Evolutionary conservation across 345 rosid genomes (phyloP).

Genomic region (Trapa bicornis): DNA sequence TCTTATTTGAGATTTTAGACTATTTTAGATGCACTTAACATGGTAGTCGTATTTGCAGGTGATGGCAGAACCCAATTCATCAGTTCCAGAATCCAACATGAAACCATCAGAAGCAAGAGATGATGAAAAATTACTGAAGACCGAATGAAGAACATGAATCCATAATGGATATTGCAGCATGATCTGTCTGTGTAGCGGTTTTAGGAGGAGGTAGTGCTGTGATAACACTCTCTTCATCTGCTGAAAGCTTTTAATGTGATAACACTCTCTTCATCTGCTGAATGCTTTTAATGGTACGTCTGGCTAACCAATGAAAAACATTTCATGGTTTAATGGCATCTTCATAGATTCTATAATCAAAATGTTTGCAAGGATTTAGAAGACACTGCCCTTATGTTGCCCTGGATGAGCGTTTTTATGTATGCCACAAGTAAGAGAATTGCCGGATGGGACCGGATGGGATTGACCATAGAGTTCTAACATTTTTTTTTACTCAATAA

Average conservation of each 20-base stretch:
- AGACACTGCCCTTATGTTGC: too few relatives aligned
- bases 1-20: neutral
- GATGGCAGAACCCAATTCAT: slow-evolving; percentile 14
- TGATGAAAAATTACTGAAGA: slow-evolving; percentile 17
- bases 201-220: neutral
- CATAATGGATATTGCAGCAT: neutral
- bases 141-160: neutral
- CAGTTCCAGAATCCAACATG: slow-evolving; percentile 7
- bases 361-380: neutral
- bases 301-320: neutral
- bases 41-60: slow-evolving; percentile 11
- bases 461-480: too few relatives aligned
- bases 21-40: neutral
- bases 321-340: neutral
- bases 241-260: neutral
- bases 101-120: slow-evolving; percentile 12
- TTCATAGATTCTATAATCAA: neutral
- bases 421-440: too few relatives aligned
- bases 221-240: too few relatives aligned
- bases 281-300: neutral
- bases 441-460: too few relatives aligned
- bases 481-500: too few relatives aligned
- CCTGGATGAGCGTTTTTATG: too few relatives aligned
- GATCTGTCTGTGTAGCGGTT: neutral
- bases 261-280: neutral